Evolutionary conservation across 2,329 filamentous ascomycete species (phyloP).

Genomic region (Zymoseptoria pseudotritici): DNA sequence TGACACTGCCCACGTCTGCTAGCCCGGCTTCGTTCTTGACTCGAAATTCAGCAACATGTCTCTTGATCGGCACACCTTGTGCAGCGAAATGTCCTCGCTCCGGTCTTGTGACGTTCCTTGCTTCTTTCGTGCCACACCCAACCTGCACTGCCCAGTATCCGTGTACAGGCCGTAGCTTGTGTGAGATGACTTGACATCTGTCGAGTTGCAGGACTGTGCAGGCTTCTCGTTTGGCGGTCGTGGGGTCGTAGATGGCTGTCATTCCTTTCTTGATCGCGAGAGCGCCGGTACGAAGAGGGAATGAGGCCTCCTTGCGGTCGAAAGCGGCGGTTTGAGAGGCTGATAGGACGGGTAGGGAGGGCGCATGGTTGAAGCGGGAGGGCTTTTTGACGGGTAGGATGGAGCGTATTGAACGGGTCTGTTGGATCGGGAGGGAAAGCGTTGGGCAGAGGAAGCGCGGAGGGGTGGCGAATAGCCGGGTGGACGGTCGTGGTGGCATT

Average conservation of each 20-base stretch:
- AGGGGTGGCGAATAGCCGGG: slow-evolving; percentile 21
- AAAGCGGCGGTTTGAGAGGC: slow-evolving; percentile 53
- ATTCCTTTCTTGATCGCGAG: slow-evolving; percentile 92
- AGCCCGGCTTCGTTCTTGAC: slow-evolving; percentile 69
- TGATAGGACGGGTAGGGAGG: slow-evolving; percentile 45
- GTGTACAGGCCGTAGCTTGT: slow-evolving; percentile 72
- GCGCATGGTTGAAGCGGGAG: slow-evolving; percentile 48
- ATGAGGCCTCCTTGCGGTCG: slow-evolving; percentile 49
- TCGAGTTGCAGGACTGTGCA: slow-evolving; percentile 94
- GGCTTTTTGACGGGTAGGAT: slow-evolving; percentile 43
- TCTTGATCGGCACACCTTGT: slow-evolving; percentile 75
- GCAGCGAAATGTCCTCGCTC: slow-evolving; percentile 81
- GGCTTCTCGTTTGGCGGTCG: slow-evolving; percentile 67
- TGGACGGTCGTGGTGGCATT: slow-evolving; percentile 24
- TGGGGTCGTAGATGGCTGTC: slow-evolving; percentile 76
- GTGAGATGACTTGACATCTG: slow-evolving; percentile 77
- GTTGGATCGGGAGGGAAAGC: slow-evolving; percentile 20
- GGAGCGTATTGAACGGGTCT: slow-evolving; percentile 47
- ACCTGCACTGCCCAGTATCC: slow-evolving; percentile 95
- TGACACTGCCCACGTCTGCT: slow-evolving; percentile 63
- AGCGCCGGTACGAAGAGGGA: slow-evolving; percentile 67
- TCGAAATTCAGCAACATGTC: slow-evolving; percentile 76
- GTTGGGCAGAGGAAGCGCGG: slow-evolving; percentile 29
- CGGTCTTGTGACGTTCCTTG: slow-evolving; percentile 71
- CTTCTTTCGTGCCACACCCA: slow-evolving; percentile 66